Base-by-base conservation (phyloP, 176 grass and related monocot genomes). In the Eragrostis curvula region DNA sequence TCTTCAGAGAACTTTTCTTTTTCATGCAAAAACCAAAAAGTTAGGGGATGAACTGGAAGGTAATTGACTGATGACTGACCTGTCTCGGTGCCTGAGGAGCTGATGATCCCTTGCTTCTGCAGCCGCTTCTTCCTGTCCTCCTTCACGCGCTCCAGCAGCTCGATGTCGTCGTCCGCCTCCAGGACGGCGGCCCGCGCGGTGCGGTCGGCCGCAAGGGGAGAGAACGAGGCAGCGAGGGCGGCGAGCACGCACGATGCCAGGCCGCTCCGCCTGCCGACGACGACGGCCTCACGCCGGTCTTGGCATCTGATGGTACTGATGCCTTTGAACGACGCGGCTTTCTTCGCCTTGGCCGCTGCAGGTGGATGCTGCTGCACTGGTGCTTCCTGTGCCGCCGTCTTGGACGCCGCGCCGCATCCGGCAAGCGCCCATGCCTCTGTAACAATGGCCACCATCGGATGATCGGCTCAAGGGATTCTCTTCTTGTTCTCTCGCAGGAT, bases 121-220 rank as follows among this genome's bases (percentile, higher is more conserved):
- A 96, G 89, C 77, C 93, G 88, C 70, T 91, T 98, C 80, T 93
- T 91, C 85, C 93, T 78, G 82, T 98, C 93, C 68, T 90, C 79
- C 91, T 90, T 96, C 3, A 91, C 93, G 56, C 84, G 89, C 85
- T 98, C 93, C 66, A 98, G 75, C 50, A 98, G 85, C 87, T 98
- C 93, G 84, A 89, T n/a, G 66, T 93, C 93, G 61, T 98, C 96
- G 67, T 98, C 93, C 0, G 74, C 93, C 70, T 98, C 96, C 12
- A 98, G 85, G 39, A 98, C 82, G 42, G 86, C 72, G 2, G 96
- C 88, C 62, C 42, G 82, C 32, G 87, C 86, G 3, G 81, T 43
- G 17, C 71, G 60, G 17, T 72, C 85, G 7, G 63, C 9, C 4
- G 71, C 53, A 28, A 79, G 71, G 8, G 80, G 49, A 44, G 68